Evolutionary conservation across 495 filamentous ascomycete species (phyloP), one percentile per base, ranked within the genome.

Genomic region (Patellaria atrata): DNA sequence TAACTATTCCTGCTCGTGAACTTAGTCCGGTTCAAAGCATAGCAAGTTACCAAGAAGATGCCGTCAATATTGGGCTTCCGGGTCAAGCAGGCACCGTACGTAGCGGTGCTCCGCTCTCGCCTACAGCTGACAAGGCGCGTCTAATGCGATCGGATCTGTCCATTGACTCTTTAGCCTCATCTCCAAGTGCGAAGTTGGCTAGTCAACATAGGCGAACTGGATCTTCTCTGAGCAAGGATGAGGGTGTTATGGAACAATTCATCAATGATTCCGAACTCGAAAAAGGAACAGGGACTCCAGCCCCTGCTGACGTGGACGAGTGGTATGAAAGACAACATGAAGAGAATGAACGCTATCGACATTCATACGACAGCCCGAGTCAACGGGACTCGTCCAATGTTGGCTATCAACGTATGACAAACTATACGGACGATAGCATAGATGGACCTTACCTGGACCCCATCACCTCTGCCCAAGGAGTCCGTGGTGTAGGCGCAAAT

Each of bases 1-100:
- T n/a, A n/a, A n/a, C n/a, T n/a, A n/a, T n/a, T 2, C 43, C 40
- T 2, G 41, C 38, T 17, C 64, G 78, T 19, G 71, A 71, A 10
- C 56, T 86, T 14, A 92, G 85, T 54, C 85, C 84, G 0, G 83
- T 91, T 33, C 84, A 87, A 42, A 92, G 85, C 38, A 77, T 89
- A 18, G 82, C 81, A 0, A 85, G 84, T 34, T 79, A 77, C 42
- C 71, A 67, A 5, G 60, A 66, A 35, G 65, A 67, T 19, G 65
- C 61, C 12, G 54, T 67, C 58, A 27, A 20, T 14, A 38, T 18
- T n/a, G 33, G 70, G 26, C 30, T 41, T 17, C 26, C 44, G 2
- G 27, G 38, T 7, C 45, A 48, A 28, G 19, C 45, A 15, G 27
- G 32, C 13, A 41, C 41, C 17, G 16, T 23, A 11, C 38, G 38